phyloP scores from a whole-genome alignment of 75 land plant genomes.

The Sequoiadendron giganteum region DNA sequence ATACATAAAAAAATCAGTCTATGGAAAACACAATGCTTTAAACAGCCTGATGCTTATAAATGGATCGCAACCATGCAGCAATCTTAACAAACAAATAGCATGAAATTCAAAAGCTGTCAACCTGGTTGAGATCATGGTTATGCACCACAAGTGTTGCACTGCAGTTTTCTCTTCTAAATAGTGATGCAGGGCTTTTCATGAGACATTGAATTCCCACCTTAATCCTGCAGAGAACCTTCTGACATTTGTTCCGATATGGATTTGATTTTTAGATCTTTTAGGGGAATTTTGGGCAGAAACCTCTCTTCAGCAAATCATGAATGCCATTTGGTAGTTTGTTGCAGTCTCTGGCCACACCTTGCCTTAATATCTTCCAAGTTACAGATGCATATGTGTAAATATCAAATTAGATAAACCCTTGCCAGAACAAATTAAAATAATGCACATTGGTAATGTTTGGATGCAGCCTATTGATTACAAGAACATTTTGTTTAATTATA shows the following conservation, averaged over 20 bases:
- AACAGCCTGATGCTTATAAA: not conserved
- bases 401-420: not conserved
- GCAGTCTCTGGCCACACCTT: not conserved
- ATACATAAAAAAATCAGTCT: not conserved
- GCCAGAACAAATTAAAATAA: not conserved
- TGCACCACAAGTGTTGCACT: not conserved
- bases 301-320: not conserved
- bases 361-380: not conserved
- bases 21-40: not conserved
- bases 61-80: not conserved
- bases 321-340: not conserved
- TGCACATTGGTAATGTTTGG: not conserved
- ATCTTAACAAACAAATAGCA: not conserved
- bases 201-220: no score
- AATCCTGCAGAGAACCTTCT: no score
- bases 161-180: not conserved
- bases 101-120: not conserved
- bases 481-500: not conserved
- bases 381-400: not conserved
- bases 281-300: not conserved
- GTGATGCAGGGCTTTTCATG: no score
- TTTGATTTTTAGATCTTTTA: not conserved
- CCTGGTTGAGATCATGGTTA: not conserved
- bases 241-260: not conserved
- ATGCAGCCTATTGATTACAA: not conserved